Base-by-base conservation (phyloP, 108 stramenopile genomes). In the Cyclostephanos tholiformis region DNA sequence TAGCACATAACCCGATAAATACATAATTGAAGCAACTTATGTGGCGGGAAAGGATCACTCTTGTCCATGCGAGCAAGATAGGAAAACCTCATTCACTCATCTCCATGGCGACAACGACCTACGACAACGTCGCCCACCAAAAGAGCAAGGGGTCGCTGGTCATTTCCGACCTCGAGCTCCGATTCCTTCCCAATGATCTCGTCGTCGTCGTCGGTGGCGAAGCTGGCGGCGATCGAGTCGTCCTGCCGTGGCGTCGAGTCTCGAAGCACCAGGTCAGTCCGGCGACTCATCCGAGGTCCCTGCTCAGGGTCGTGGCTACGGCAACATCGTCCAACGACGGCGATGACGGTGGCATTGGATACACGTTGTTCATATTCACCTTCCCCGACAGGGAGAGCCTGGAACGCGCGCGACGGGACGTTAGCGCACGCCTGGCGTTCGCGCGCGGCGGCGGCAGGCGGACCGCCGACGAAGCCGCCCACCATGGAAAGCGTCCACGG, bases 221-320 rank as follows among this genome's bases (percentile, higher is more conserved):
- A 53, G 30, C 52, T 26, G 56, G 49, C 26, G 38, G 22, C 23
- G 17, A 39, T 55, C n/a, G 23, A 16, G n/a, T 41, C 64, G 56
- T 60, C 53, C 67, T 58, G 6, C 39, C 87, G 16, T 94, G 93
- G 93, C 75, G 65, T 43, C 55, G 69, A 23, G 63, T 93, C 22
- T 19, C 69, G 63, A 95, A 95, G 72, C 94, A 95, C 82, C 94
- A 95, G 84, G 92, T 95, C 41, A 90, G 89, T 64, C 92, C 94
- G 17, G 88, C 77, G 30, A 69, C 67, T 14, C 87, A 93, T 80
- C 90, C 94, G 23, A 90, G 87, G 71, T 41, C 86, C n/a, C 56
- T 95, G 41, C 75, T 95, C 50, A 92, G 90, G 63, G 50, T 95
- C 7, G 48, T 90, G 17, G 39, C 32, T 17, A 35, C 55, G 6